These are phyloP conservation scores for Echria macrotheca DNA, from an alignment of 495 filamentous ascomycete genomes.

Conservation along the genomic window DNA sequence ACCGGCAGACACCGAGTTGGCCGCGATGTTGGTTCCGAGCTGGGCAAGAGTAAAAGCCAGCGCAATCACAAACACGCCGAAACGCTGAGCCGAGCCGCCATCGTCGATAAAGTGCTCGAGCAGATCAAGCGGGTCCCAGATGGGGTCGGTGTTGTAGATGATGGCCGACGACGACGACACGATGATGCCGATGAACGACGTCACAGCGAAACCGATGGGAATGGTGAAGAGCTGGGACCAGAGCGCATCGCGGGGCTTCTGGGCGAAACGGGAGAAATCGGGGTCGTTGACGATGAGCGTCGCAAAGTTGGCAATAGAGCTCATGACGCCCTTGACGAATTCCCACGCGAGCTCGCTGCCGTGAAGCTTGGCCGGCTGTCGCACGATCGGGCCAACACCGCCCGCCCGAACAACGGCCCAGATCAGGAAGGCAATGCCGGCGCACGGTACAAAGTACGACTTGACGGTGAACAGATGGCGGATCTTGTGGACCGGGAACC, in stretches of 20 bases:
- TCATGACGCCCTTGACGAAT: constrained; percentile 80
- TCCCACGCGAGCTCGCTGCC: constrained; percentile 75
- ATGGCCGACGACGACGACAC: constrained; percentile 80
- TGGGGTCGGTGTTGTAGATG: constrained; percentile 65
- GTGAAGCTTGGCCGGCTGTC: constrained; percentile 57
- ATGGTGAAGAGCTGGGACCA: constrained; percentile 89
- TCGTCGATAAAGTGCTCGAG: constrained; percentile 68
- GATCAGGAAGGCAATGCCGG: constrained; percentile 83
- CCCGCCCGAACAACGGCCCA: constrained; percentile 82
- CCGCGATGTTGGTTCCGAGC: constrained; percentile 88
- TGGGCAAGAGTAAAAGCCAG: constrained; percentile 80
- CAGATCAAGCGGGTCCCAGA: constrained; percentile 84
- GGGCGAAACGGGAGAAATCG: constrained; percentile 84
- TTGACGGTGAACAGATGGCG: constrained; percentile 92
- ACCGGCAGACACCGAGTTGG: constrained; percentile 84
- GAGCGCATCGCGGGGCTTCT: constrained; percentile 73
- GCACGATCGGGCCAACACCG: constrained; percentile 79
- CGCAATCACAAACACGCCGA: constrained; percentile 85
- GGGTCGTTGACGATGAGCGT: constrained; percentile 82
- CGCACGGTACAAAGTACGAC: constrained; percentile 74
- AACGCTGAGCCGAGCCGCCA: constrained; percentile 68
- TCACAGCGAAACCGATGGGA: constrained; percentile 78
- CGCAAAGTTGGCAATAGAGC: constrained; percentile 86
- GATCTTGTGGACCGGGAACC: constrained; percentile 70
- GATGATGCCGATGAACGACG: constrained; percentile 90